Evolutionary conservation across 805 yeast species (phyloP).

Genomic region (Spencermartinsiella europaea): DNA sequence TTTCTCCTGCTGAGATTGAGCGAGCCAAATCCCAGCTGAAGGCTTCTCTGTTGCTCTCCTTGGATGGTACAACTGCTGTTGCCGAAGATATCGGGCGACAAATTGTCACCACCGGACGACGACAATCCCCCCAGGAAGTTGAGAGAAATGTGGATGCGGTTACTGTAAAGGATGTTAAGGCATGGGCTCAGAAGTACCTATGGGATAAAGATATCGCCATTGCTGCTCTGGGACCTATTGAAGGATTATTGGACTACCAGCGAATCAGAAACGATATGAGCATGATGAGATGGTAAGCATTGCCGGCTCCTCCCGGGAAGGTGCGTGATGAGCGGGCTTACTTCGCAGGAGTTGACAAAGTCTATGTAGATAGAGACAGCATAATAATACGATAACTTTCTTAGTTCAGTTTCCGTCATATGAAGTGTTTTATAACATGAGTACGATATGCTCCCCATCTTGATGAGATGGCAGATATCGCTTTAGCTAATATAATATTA

Average conservation of each 20-base stretch:
- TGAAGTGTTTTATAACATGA: too few species aligned
- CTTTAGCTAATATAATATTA: too few species aligned
- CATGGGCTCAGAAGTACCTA: constrained; percentile 83
- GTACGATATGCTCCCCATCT: too few species aligned
- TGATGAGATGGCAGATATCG: too few species aligned
- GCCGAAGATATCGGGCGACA: constrained; percentile 99
- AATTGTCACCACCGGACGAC: constrained; percentile 84
- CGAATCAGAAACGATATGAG: constrained; percentile 50
- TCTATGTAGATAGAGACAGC: too few species aligned
- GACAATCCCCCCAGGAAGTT: constrained; percentile 68
- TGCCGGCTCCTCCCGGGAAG: background rate
- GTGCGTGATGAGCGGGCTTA: background rate
- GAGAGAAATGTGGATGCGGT: constrained; percentile 72
- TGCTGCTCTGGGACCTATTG: constrained; percentile 85
- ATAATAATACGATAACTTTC: too few species aligned
- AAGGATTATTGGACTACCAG: constrained; percentile 61
- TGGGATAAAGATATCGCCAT: constrained; percentile 76
- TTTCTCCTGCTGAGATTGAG: constrained; percentile 80
- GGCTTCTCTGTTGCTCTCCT: constrained; percentile 80
- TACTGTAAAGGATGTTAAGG: constrained; percentile 69
- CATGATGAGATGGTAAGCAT: constrained; percentile 34
- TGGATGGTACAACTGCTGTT: constrained; percentile 92
- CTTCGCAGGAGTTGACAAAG: too few species aligned
- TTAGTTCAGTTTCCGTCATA: too few species aligned
- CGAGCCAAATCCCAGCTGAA: constrained; percentile 92